Base-by-base conservation (phyloP, 2,329 filamentous ascomycete genomes). In the Fusarium lyarnte region DNA sequence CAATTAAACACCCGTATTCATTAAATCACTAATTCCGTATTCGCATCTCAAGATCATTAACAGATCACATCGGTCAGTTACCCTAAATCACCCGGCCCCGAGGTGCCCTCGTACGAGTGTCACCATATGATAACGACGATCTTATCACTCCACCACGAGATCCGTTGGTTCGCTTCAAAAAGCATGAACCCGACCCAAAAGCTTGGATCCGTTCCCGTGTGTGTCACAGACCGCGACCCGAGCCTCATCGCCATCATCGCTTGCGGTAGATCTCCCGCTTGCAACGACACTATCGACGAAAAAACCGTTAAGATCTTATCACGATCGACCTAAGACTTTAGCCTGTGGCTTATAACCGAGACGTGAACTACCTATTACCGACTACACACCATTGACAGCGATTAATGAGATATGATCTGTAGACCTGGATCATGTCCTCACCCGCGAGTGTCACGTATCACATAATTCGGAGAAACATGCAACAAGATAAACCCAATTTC, bases 391-490 rank as follows among this genome's bases (percentile, higher is more conserved):
- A 35, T 35, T 8, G 16, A 17, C 33, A 35, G 33, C 33, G 33
- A 35, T 35, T 35, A 35, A 8, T 35, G n/a, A 49, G 46, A 49
- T 49, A 6, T 46, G 65, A 39, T 61, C 27, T 54, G n/a, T 33
- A 58, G 17, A 60, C 19, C 21, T 21, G 4, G 33, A 43, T 36
- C n/a, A 66, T 62, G 62, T 23, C 45, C 19, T 43, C 55, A 39
- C 41, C 43, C 60, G 35, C 47, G 8, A 42, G 52, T 59, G 58
- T 72, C 57, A 73, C 61, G 66, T 73, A 60, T 73, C 70, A 71
- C 70, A 63, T 35, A 52, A 55, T 47, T 52, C 27, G 36, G 33
- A 38, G 29, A 21, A 23, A 43, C 36, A 41, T 25, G 38, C 12
- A 25, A 49, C 25, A 38, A 58, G 13, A 14, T 10, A 54, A 39